Percentiles rank a stretch among this genome's conserved stretches.
Conservation (phyloP, 2,329 filamentous ascomycete species). For the Helicocarpus griseus region DNA sequence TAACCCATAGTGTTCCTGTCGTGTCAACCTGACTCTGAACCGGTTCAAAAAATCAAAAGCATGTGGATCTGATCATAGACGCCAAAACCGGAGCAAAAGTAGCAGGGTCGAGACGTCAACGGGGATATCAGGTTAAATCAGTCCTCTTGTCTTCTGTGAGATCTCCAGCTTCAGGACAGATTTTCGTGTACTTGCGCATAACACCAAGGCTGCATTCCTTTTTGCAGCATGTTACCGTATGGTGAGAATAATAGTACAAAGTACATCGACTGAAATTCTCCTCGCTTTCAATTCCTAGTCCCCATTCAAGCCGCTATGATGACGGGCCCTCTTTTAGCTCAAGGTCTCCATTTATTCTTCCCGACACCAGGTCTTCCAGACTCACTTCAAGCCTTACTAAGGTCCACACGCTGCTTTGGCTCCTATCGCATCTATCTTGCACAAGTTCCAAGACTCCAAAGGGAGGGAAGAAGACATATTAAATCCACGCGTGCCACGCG, state of each 20-base stretch:
- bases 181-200: not conserved
- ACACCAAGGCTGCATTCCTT: not conserved
- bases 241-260: not conserved
- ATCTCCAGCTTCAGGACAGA: not conserved
- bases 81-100: not conserved
- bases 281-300: not conserved
- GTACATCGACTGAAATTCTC: not conserved
- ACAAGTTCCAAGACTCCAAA: not conserved
- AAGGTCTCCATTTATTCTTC: not conserved
- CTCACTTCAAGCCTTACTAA: no score
- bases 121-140: not conserved
- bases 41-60: not conserved
- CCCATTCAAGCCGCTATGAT: not conserved
- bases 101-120: not conserved
- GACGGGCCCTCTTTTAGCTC: not conserved
- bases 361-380: not conserved
- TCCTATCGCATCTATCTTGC: not conserved
- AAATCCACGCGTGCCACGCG: not conserved
- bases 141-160: not conserved
- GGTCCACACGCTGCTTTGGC: not conserved
- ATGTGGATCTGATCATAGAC: constrained; percentile 1
- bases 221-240: not conserved
- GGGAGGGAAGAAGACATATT: not conserved
- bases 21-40: constrained; percentile 1
- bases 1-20: not conserved